phyloP scores from a whole-genome alignment of 441 rosid genomes.

The Pelargonium australe region DNA sequence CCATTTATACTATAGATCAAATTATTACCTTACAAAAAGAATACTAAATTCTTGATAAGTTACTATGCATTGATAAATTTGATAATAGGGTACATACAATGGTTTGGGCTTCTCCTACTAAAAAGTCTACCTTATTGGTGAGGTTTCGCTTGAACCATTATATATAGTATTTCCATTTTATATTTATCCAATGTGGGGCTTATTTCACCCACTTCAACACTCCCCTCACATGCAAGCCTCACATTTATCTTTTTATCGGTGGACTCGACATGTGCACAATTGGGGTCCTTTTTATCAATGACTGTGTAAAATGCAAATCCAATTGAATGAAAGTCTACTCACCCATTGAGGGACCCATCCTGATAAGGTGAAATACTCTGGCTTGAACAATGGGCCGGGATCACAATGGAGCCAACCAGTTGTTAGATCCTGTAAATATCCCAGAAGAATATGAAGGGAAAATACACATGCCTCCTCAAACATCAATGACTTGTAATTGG shows the following conservation, averaged over 20 bases:
- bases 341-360: conserved; percentile 55
- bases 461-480: conserved; percentile 2
- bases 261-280: too few species aligned
- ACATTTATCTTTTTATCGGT: too few species aligned
- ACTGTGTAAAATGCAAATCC: background rate
- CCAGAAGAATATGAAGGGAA: conserved; percentile 11
- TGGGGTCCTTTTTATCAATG: too few species aligned
- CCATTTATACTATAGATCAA: background rate
- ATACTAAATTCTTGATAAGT: background rate
- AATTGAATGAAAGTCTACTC: conserved; percentile 25
- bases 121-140: too few species aligned
- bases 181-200: too few species aligned
- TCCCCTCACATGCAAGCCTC: too few species aligned
- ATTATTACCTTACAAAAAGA: background rate
- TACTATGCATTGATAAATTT: background rate
- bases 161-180: too few species aligned
- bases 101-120: too few species aligned
- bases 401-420: conserved; percentile 90
- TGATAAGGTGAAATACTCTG: conserved; percentile 47
- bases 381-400: conserved; percentile 74
- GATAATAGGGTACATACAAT: too few species aligned
- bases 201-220: too few species aligned
- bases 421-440: conserved; percentile 58
- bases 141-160: too few species aligned
- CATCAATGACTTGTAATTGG: conserved; percentile 12